Conservation (phyloP, 768 basidiomycete genomes). For the Hypholoma sublateritium region DNA sequence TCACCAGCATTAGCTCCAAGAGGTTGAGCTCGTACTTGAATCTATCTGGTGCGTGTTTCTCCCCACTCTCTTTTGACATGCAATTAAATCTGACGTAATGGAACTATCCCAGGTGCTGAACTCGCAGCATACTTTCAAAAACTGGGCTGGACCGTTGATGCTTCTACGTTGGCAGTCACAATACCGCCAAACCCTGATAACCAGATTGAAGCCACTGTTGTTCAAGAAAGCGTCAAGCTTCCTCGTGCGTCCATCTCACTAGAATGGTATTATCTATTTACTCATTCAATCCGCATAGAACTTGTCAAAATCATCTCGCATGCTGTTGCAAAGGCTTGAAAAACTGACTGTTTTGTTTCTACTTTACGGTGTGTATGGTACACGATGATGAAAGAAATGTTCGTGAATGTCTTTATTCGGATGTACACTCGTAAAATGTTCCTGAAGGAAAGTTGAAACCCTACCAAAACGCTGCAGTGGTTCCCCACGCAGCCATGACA, state of each 20-base stretch:
- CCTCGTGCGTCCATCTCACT: conserved; percentile 55
- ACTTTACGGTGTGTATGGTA: conserved; percentile 18
- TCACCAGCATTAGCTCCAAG: conserved; percentile 67
- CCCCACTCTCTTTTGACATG: too few relatives aligned
- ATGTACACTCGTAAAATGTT: not conserved
- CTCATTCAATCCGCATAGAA: conserved; percentile 42
- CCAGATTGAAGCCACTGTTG: conserved; percentile 81
- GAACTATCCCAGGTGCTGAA: conserved; percentile 42
- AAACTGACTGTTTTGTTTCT: not conserved
- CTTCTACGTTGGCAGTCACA: conserved; percentile 52
- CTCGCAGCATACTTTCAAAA: conserved; percentile 60
- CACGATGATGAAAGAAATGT: not conserved
- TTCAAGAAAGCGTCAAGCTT: conserved; percentile 80
- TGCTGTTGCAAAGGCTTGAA: conserved; percentile 52
- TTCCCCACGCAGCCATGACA: conserved; percentile 80
- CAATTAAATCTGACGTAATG: not conserved
- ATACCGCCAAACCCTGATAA: conserved; percentile 87
- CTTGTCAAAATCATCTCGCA: conserved; percentile 76
- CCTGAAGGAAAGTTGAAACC: not conserved
- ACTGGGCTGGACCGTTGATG: conserved; percentile 67
- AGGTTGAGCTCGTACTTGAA: conserved; percentile 74
- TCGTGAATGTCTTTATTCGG: not conserved
- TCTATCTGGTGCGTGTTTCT: conserved; percentile 49
- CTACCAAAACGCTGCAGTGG: conserved; percentile 54
- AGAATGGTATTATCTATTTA: not conserved